Conservation (phyloP, 192 early-diverging fungal species). For the Linnemannia elongata region DNA sequence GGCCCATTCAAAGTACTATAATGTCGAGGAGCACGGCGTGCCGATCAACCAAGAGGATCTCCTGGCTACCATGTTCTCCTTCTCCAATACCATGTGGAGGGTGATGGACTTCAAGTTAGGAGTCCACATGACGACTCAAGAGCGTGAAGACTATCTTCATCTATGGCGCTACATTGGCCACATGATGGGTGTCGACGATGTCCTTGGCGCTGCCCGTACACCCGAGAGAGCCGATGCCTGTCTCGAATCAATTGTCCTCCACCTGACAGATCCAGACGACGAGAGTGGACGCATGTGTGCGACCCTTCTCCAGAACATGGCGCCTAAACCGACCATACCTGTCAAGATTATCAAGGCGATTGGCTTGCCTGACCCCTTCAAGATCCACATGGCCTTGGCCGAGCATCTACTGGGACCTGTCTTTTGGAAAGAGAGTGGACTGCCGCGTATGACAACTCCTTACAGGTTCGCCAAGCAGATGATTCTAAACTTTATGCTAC, state of each 20-base stretch:
- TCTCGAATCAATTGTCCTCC: slow-evolving; percentile 31
- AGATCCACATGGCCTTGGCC: slow-evolving; percentile 26
- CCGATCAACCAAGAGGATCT: slow-evolving; percentile 58
- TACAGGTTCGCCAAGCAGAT: slow-evolving; percentile 5
- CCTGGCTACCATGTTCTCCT: slow-evolving; percentile 30
- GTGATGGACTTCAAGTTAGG: slow-evolving; percentile 36
- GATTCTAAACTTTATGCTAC: not conserved
- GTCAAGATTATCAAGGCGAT: not conserved
- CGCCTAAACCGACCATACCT: not conserved
- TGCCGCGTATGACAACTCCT: not conserved
- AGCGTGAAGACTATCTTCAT: slow-evolving; percentile 60
- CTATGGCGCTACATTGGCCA: slow-evolving; percentile 66
- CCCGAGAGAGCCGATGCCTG: slow-evolving; percentile 24
- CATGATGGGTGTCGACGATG: slow-evolving; percentile 61
- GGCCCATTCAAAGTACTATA: slow-evolving; percentile 29
- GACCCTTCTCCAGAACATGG: slow-evolving; percentile 8
- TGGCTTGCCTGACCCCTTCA: slow-evolving; percentile 15
- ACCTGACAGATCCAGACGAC: slow-evolving; percentile 18
- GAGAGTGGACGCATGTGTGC: slow-evolving; percentile 14
- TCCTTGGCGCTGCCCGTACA: not conserved
- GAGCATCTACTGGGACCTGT: slow-evolving; percentile 19
- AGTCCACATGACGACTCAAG: slow-evolving; percentile 37
- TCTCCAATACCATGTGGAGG: slow-evolving; percentile 44
- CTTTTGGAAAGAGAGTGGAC: slow-evolving; percentile 19
- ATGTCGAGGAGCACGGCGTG: slow-evolving; percentile 25